phyloP scores from a whole-genome alignment of 305 asterid genomes.

The Stenogyne calaminthoides region DNA sequence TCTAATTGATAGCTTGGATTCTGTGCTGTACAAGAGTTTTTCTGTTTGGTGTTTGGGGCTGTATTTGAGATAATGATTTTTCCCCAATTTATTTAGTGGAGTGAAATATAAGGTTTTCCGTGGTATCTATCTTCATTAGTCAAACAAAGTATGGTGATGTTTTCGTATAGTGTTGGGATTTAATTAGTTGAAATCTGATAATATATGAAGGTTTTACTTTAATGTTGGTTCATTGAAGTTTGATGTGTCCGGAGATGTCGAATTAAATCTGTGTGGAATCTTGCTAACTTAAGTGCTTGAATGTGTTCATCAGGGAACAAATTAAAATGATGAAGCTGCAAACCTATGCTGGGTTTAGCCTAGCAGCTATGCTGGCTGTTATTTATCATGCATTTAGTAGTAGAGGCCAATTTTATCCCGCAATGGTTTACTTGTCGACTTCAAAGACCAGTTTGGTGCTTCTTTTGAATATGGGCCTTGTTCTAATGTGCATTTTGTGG shows the following conservation, averaged over 20 bases:
- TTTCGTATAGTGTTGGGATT: background rate
- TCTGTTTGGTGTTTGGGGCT: constrained; percentile 11
- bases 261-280: background rate
- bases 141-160: background rate
- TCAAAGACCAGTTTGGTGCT: constrained; percentile 84
- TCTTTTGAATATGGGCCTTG: constrained; percentile 88
- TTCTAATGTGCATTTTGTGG: constrained; percentile 84
- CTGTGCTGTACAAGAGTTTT: background rate
- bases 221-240: background rate
- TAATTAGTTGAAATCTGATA: constrained; percentile 1
- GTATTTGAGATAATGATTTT: background rate
- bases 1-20: constrained; percentile 4
- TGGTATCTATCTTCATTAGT: background rate
- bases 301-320: constrained; percentile 35
- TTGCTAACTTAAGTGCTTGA: constrained; percentile 11
- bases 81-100: background rate
- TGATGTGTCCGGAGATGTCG: background rate
- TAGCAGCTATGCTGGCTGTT: constrained; percentile 68
- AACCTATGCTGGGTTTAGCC: constrained; percentile 78
- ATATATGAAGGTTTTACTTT: background rate
- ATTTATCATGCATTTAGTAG: constrained; percentile 77
- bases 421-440: constrained; percentile 88
- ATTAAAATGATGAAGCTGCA: constrained; percentile 75
- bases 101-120: background rate
- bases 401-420: constrained; percentile 93